phyloP scores from a whole-genome alignment of 2,329 filamentous ascomycete species.

The Graphilbum sp. region DNA sequence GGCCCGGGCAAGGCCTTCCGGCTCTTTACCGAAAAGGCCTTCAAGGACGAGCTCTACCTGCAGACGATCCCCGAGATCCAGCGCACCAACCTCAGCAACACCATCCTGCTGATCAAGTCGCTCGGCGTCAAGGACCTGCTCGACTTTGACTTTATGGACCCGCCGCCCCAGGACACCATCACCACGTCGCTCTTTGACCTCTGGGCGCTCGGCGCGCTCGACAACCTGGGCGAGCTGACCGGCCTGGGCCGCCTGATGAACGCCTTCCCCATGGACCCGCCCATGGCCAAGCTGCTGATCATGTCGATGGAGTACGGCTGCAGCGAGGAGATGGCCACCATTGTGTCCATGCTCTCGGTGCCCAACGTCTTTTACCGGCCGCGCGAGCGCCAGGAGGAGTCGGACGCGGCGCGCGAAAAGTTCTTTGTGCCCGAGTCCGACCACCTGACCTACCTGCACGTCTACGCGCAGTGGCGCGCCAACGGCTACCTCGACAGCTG shows the following conservation, averaged over 20 bases:
- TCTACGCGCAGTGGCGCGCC: conserved; percentile 87
- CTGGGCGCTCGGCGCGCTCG: conserved; percentile 85
- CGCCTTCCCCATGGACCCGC: conserved; percentile 94
- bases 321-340: conserved; percentile 95
- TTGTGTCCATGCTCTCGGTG: conserved; percentile 94
- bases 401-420: conserved; percentile 86
- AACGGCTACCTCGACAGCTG: conserved; percentile 83
- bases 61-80: conserved; percentile 97
- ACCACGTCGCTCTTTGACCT: conserved; percentile 94
- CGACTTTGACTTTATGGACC: conserved; percentile 99
- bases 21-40: conserved; percentile 85
- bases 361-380: conserved; percentile 94
- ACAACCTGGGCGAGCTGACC: conserved; percentile 87
- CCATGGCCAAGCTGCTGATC: conserved; percentile 85
- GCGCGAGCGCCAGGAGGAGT: conserved; percentile 92
- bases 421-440: conserved; percentile 98
- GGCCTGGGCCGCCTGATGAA: conserved; percentile 84
- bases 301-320: conserved; percentile 81
- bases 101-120: conserved; percentile 83
- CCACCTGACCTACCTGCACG: conserved; percentile 86
- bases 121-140: conserved; percentile 85
- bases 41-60: conserved; percentile 89
- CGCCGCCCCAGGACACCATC: conserved; percentile 93
- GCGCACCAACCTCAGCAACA: conserved; percentile 88
- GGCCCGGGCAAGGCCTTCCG: conserved; percentile 92